Percentiles rank a stretch among this genome's conserved stretches.
phyloP scores from a whole-genome alignment of 345 rosid genomes.

The Eucalyptus urophylla region DNA sequence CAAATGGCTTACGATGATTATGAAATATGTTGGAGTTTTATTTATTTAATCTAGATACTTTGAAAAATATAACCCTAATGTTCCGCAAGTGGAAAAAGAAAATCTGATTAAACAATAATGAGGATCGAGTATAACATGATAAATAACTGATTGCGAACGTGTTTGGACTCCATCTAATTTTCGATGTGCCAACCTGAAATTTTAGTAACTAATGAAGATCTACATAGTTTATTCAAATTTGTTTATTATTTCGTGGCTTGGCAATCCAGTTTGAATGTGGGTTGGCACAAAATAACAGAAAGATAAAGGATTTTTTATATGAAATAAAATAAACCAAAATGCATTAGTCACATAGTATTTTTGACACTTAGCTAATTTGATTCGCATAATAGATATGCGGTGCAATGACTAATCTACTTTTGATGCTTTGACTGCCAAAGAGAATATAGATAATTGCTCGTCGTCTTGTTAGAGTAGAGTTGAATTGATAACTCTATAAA shows the following conservation, averaged over 20 bases:
- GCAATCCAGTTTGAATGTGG: neutral
- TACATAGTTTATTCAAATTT: too few relatives aligned
- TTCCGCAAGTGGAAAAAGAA: neutral
- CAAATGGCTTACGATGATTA: neutral
- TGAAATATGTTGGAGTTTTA: neutral
- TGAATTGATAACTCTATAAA: neutral
- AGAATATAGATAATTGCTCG: neutral
- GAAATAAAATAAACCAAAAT: too few relatives aligned
- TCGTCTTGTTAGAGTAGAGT: neutral
- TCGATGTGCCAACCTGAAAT: neutral
- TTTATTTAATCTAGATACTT: neutral
- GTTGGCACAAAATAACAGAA: neutral
- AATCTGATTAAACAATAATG: neutral
- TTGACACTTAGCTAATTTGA: neutral
- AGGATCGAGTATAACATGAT: neutral
- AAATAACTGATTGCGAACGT: too few relatives aligned
- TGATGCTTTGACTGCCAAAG: neutral
- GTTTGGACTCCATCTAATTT: neutral
- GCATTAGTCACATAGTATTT: neutral
- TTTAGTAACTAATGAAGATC: too few relatives aligned
- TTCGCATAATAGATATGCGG: neutral
- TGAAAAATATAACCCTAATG: too few relatives aligned
- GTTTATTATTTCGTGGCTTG: too few relatives aligned
- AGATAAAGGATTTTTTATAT: neutral
- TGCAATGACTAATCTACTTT: neutral